A percentile compares a stretch with the other conserved stretches of the same genome.
These are phyloP conservation scores for Geranium incanum DNA, from an alignment of 441 rosid species.

Conservation along the genomic window DNA sequence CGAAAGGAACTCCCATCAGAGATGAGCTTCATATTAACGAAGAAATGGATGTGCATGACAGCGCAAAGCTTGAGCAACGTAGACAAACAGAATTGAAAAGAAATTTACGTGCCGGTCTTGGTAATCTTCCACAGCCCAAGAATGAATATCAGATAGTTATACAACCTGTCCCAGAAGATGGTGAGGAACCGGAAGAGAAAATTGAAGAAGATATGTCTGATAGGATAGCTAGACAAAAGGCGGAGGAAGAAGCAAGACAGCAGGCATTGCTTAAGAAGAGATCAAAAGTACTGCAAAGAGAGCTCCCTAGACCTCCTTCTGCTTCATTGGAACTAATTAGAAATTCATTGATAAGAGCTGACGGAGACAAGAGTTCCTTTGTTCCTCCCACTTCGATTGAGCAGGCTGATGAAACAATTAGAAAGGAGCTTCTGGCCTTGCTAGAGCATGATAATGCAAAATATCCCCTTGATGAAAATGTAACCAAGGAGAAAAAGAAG, in stretches of 20 bases:
- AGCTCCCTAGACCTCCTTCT: slow-evolving; percentile 87
- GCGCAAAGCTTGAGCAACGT: slow-evolving; percentile 64
- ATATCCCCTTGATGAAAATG: slow-evolving; percentile 84
- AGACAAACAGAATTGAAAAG: slow-evolving; percentile 73
- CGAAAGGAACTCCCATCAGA: slow-evolving; percentile 90
- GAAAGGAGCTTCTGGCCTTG: slow-evolving; percentile 65
- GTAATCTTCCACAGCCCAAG: slow-evolving; percentile 81
- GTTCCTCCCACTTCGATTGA: slow-evolving; percentile 83
- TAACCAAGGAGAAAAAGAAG: slow-evolving; percentile 65
- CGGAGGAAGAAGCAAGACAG: slow-evolving; percentile 84
- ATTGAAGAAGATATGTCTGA: slow-evolving; percentile 99
- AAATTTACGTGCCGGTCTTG: slow-evolving; percentile 68
- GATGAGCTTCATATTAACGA: slow-evolving; percentile 94
- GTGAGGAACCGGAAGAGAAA: slow-evolving; percentile 82
- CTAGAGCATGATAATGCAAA: slow-evolving; percentile 93
- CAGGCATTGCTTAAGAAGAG: slow-evolving; percentile 88
- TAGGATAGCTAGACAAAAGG: slow-evolving; percentile 74
- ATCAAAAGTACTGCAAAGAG: slow-evolving; percentile 95
- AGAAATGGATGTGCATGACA: slow-evolving; percentile 72
- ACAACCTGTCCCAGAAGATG: slow-evolving; percentile 72
- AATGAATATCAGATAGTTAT: slow-evolving; percentile 85
- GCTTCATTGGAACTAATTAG: slow-evolving; percentile 80
- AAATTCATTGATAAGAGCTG: slow-evolving; percentile 66
- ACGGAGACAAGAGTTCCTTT: slow-evolving; percentile 87
- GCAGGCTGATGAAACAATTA: slow-evolving; percentile 83